phyloP scores from a whole-genome alignment of 805 yeast genomes.

The Myxozyma neglecta region DNA sequence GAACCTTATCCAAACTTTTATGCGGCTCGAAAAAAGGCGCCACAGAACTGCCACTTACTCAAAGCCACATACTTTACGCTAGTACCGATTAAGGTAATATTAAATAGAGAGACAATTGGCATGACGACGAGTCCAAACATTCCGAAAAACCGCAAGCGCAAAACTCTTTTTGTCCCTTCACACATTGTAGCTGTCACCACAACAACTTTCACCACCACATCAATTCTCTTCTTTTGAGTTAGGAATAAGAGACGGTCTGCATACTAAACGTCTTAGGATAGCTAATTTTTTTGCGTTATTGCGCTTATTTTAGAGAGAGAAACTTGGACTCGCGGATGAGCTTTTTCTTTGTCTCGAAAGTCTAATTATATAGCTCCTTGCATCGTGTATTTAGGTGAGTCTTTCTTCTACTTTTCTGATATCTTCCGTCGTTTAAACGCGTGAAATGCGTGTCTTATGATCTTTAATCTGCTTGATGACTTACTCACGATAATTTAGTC shows the following conservation, averaged over 20 bases:
- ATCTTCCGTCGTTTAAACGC: neutral
- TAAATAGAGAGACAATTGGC: constrained; percentile 16
- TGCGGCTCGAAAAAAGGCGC: neutral
- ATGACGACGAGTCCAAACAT: constrained; percentile 20
- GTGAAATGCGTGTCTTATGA: too few relatives aligned
- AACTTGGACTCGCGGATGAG: neutral
- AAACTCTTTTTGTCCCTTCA: neutral
- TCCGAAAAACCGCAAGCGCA: constrained; percentile 1
- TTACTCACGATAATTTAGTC: too few relatives aligned
- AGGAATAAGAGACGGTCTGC: neutral
- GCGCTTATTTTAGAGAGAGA: neutral
- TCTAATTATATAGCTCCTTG: neutral
- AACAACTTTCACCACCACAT: neutral
- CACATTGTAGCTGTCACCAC: neutral
- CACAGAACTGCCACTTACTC: neutral
- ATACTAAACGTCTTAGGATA: too few relatives aligned
- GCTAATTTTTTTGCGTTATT: neutral
- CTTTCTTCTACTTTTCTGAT: neutral
- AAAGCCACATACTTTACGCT: neutral
- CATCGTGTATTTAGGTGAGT: neutral
- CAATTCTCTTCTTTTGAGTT: neutral
- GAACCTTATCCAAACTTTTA: neutral
- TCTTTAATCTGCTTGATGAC: too few relatives aligned
- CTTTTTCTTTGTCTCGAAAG: neutral
- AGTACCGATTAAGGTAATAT: neutral